Evolutionary conservation across 2,329 filamentous ascomycete species (phyloP).

Genomic region (Peltaster fructicola): DNA sequence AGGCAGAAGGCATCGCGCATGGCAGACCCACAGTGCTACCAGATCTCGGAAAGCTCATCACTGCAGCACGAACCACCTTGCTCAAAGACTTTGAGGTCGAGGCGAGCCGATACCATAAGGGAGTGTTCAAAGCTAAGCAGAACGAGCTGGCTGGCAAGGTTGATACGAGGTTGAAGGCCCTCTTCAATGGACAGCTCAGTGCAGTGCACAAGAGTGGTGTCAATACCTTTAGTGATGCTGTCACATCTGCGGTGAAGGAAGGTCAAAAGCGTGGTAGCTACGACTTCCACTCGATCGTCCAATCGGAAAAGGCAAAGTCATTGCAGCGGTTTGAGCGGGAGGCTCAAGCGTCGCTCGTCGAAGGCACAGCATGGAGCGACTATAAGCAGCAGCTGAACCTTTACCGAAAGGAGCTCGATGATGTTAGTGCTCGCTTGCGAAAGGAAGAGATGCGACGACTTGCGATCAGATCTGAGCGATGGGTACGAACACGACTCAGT

Average conservation of each 20-base stretch:
- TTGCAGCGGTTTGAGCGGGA: slow-evolving; percentile 59
- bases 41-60: slow-evolving; percentile 58
- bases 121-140: slow-evolving; percentile 73
- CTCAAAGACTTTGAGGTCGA: slow-evolving; percentile 76
- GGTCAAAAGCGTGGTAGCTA: slow-evolving; percentile 85
- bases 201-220: slow-evolving; percentile 84
- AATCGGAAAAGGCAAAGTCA: slow-evolving; percentile 59
- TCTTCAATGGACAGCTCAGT: slow-evolving; percentile 75
- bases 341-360: slow-evolving; percentile 55
- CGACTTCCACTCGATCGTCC: slow-evolving; percentile 90
- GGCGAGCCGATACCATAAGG: slow-evolving; percentile 91
- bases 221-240: slow-evolving; percentile 67
- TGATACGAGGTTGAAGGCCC: slow-evolving; percentile 68
- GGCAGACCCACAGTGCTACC: slow-evolving; percentile 58
- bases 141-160: slow-evolving; percentile 73
- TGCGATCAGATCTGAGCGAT: slow-evolving; percentile 78
- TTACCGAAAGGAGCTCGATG: slow-evolving; percentile 80
- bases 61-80: slow-evolving; percentile 50
- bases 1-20: slow-evolving; percentile 53
- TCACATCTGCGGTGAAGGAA: slow-evolving; percentile 69
- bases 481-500: slow-evolving; percentile 73
- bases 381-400: slow-evolving; percentile 63
- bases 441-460: slow-evolving; percentile 93
- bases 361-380: slow-evolving; percentile 72
- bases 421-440: slow-evolving; percentile 66